Base-by-base conservation (phyloP, 2,329 filamentous ascomycete species). In the Neonectria coccinea region DNA sequence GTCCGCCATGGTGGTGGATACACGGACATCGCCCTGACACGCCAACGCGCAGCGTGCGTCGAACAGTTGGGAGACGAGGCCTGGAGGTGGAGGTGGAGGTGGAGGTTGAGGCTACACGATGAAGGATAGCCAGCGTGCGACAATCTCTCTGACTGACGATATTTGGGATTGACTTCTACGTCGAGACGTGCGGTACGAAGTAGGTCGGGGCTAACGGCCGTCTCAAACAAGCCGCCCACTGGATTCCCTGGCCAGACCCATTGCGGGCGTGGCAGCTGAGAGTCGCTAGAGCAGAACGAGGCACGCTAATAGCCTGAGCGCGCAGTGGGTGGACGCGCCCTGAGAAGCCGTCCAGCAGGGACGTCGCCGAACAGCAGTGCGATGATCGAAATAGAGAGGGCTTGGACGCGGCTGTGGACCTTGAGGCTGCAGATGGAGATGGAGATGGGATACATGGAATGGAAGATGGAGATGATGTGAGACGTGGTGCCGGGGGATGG, bases 201-300 rank as follows among this genome's bases (percentile, higher is more conserved):
- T 36, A 29, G 44, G 44, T 52, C 53, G 63, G 67, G 42, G 66
- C 67, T 71, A 71, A 61, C 39, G 31, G 59, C 42, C 54, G 63
- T 53, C 59, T 65, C 59, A 65, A 70, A 65, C 64, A 67, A 60
- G 59, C 66, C 56, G 59, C 56, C 58, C 25, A 54, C 36, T 62
- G 64, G 71, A 53, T 67, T 70, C 68, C 70, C 60, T 71, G 70
- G 18, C 59, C 60, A 62, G 52, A 41, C 55, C 42, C 52, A 62
- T 59, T 59, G 59, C 64, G 53, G 48, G 67, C 50, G 56, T 63
- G 39, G 45, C 57, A 67, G 64, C 63, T 68, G 55, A 67, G 52
- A 51, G 53, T 58, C n/a, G 31, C 50, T 59, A 39, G 25, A 27
- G 27, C 31, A 16, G 36, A 16, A 64, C 36, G 47, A 64, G 61